Conservation (phyloP, 2,329 filamentous ascomycete species). For the Lecanicillium sp. region DNA sequence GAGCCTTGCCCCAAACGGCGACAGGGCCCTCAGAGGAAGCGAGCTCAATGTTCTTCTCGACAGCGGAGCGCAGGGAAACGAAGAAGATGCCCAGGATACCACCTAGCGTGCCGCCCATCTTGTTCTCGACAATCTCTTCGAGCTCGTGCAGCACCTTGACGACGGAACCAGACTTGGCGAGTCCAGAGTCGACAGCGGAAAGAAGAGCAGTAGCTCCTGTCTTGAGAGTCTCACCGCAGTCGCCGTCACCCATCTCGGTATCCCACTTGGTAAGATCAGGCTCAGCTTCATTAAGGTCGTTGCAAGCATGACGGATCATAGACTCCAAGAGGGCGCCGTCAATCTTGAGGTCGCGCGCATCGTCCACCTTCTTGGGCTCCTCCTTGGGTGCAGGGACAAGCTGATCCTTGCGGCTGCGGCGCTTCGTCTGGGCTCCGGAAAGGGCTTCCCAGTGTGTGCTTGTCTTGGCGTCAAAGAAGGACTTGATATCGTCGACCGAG, state of each 20-base stretch:
- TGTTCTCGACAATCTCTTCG: conserved; percentile 46
- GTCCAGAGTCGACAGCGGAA: conserved; percentile 34
- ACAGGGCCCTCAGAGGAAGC: conserved; percentile 22
- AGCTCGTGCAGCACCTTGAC: conserved; percentile 38
- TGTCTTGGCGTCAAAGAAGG: conserved; percentile 56
- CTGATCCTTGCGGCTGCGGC: conserved; percentile 31
- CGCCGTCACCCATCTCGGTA: conserved; percentile 55
- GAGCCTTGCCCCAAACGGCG: conserved; percentile 34
- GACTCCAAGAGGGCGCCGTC: conserved; percentile 43
- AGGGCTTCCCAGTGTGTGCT: conserved; percentile 48
- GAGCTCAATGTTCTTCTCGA: conserved; percentile 27
- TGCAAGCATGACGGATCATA: conserved; percentile 47
- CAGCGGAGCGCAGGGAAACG: conserved; percentile 34
- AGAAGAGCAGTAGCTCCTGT: conserved; percentile 40
- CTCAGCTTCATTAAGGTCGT: conserved; percentile 46
- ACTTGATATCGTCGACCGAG: conserved; percentile 45
- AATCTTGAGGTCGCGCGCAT: conserved; percentile 35
- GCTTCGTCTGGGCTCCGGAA: conserved; percentile 33
- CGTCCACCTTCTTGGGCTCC: conserved; percentile 26
- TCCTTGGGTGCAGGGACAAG: conserved; percentile 29
- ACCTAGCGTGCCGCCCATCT: conserved; percentile 45
- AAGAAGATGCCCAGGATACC: conserved; percentile 48
- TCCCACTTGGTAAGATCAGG: conserved; percentile 56
- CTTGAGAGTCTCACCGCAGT: conserved; percentile 56
- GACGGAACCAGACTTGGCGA: conserved; percentile 34